phyloP scores from a whole-genome alignment of 495 filamentous ascomycete species.

The Podospora tetraspora region DNA sequence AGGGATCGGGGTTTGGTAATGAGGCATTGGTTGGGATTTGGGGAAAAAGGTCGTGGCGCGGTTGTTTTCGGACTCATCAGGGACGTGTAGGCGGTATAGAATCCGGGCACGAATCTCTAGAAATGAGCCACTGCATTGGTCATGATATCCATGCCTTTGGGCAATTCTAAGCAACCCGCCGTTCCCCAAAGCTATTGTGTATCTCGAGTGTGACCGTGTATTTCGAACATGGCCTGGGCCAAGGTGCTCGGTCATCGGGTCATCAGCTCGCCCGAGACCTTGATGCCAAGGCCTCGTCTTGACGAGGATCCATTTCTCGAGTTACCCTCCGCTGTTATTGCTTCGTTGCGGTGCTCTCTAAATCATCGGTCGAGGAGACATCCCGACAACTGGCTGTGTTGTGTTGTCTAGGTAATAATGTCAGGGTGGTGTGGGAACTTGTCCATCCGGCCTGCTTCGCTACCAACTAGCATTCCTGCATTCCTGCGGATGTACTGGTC shows the following conservation, averaged over 20 bases:
- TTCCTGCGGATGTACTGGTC: too few species aligned
- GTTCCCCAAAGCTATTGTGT: background rate
- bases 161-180: conserved; percentile 7
- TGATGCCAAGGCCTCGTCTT: background rate
- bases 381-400: too few species aligned
- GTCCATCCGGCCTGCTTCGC: too few species aligned
- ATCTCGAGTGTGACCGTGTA: background rate
- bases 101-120: conserved; percentile 23
- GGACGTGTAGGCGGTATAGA: conserved; percentile 31
- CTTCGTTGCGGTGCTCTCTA: conserved; percentile 2
- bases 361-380: background rate
- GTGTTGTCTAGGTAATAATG: background rate
- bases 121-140: conserved; percentile 28
- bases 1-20: conserved; percentile 39
- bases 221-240: background rate
- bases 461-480: too few species aligned
- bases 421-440: background rate
- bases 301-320: background rate
- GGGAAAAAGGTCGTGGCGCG: conserved; percentile 34
- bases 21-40: conserved; percentile 32
- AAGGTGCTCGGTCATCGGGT: background rate
- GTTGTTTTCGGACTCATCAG: conserved; percentile 29
- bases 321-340: background rate
- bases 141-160: conserved; percentile 17
- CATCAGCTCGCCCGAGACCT: background rate